Percentiles rank a stretch among this genome's conserved stretches.
Evolutionary conservation across 2,329 filamentous ascomycete genomes (phyloP).

Genomic region (Hypoxylon sp.): DNA sequence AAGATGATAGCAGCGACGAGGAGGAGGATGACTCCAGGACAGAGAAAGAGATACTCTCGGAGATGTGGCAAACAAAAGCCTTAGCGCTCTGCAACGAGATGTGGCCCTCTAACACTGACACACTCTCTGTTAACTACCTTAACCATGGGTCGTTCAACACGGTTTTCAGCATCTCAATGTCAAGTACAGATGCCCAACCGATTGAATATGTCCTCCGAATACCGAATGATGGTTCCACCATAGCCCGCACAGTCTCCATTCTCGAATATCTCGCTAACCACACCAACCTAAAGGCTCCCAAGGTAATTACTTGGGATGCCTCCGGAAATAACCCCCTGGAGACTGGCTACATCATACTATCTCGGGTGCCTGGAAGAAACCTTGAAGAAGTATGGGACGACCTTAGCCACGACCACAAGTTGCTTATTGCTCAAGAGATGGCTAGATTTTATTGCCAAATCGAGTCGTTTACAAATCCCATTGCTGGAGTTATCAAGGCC

Average conservation of each 20-base stretch:
- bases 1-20: neutral
- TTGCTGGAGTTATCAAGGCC: constrained; percentile 7
- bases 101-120: constrained; percentile 11
- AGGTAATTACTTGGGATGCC: constrained; percentile 21
- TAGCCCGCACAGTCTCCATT: constrained; percentile 4
- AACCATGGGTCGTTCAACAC: constrained; percentile 8
- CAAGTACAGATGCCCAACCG: neutral
- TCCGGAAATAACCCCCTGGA: constrained; percentile 14
- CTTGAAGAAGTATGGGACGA: neutral
- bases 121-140: constrained; percentile 10
- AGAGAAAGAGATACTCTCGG: neutral
- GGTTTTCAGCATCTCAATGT: constrained; percentile 13
- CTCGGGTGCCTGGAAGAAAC: constrained; percentile 10
- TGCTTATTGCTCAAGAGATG: constrained; percentile 13
- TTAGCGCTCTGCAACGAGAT: constrained; percentile 8
- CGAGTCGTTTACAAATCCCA: constrained; percentile 7
- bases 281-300: constrained; percentile 18
- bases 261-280: constrained; percentile 9
- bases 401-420: constrained; percentile 11
- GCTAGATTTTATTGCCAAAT: constrained; percentile 2
- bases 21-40: neutral
- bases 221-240: neutral
- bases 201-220: constrained; percentile 24
- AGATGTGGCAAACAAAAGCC: constrained; percentile 11
- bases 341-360: constrained; percentile 4